Evolutionary conservation across 2,329 filamentous ascomycete genomes (phyloP), one percentile per base, ranked within the genome.

Genomic region (Stylonectria norvegica): DNA sequence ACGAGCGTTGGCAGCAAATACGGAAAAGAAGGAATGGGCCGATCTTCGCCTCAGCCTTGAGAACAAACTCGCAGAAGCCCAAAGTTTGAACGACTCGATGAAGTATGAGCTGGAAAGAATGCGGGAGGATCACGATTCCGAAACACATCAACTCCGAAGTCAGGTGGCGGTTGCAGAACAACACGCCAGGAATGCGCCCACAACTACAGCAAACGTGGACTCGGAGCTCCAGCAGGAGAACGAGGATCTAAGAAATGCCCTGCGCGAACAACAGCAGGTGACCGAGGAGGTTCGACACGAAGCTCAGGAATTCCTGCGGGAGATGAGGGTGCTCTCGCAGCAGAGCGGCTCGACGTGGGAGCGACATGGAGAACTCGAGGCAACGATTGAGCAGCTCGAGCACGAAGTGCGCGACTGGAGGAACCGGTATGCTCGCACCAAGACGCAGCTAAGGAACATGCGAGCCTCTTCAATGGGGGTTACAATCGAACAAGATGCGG

Each of bases 321-420:
- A 98, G 64, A 98, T 97, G 93, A 83, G 87, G 48, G 72, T 79
- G 32, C 75, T 97, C 33, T 94, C 90, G 5, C 78, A 89, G 50
- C 84, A 89, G 52, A 93, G 86, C 56, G 82, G 81, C 48, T 76
- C 83, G 9, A 83, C 85, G 5, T 85, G 87, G 62, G 89, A 95
- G 52, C 85, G 83, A 51, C 90, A 97, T 63, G 81, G 89, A 36
- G 80, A 83, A 53, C 73, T 97, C 49, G 81, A 86, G 39, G 78
- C 76, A 48, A 85, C 85, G 32, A 83, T 96, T 20, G 76, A 86
- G 41, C 73, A 78, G 39, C 75, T 98, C 5, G 88, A 96, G 64
- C 73, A 79, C 16, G 89, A 97, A 60, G 81, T 95, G 33, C 85
- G 85, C 39, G 83, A 90, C 36, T 98, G 93, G 93, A 89, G 89